Base-by-base conservation (phyloP, 2,329 filamentous ascomycete species). In the Podosphaera xanthii region DNA sequence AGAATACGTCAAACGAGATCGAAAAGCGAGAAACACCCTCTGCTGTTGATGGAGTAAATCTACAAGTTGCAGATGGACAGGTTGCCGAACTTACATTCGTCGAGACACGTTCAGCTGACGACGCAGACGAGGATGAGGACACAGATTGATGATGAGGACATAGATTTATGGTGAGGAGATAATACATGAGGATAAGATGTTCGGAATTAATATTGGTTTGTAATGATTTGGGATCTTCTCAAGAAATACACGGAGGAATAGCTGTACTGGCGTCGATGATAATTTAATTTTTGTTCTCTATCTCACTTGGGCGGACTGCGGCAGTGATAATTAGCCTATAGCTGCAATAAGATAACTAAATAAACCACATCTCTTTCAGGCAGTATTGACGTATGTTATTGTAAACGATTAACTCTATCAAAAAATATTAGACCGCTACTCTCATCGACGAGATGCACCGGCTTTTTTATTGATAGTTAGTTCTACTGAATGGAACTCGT, bases 21-120 rank as follows among this genome's bases (percentile, higher is more conserved):
- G 53, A 54, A 36, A 64, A 63, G 59, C 64, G 64, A 8, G 62
- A 58, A 9, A 59, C 57, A 35, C 36, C 50, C 31, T 61, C 56
- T 53, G 36, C 62, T 40, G 58, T 67, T 48, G 65, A 67, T 59
- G 65, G 64, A 56, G 65, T 67, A 49, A 67, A 64, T 58, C 60
- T 67, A 52, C 66, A 67, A 52, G 65, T 67, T 62, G 63, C 62
- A 3, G 65, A 66, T 36, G 65, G 65, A 61, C 64, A 67, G 63
- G 65, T 66, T 40, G 65, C 65, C 34, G 65, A 67, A 58, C 61
- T 67, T 35, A 67, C 66, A 30, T 66, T 67, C 56, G 65, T 67
- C 9, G 66, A 67, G 59, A 67, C 65, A 34, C 60, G 62, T 52
- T 60, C 59, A n/a, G 63, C 63, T 10, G 64, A 64, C 57, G 65